Evolutionary conservation across 495 filamentous ascomycete genomes (phyloP).

Genomic region (Margaritispora aquatica): DNA sequence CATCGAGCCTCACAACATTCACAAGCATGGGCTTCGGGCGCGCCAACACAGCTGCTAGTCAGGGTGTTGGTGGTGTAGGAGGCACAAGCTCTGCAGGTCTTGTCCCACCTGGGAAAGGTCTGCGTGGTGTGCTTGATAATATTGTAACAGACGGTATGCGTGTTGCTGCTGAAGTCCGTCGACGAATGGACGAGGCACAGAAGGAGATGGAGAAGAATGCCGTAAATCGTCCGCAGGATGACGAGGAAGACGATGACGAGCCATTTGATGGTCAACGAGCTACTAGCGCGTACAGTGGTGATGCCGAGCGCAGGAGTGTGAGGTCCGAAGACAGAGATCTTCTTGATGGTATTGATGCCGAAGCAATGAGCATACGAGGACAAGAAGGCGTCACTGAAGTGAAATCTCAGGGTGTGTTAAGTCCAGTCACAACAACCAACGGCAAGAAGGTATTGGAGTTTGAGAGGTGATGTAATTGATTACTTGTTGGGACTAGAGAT

Average conservation of each 20-base stretch:
- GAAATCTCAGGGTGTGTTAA: conserved; percentile 7
- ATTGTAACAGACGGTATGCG: conserved; percentile 96
- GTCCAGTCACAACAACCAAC: not conserved
- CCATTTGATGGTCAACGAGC: conserved; percentile 44
- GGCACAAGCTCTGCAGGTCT: conserved; percentile 31
- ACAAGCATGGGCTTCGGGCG: conserved; percentile 55
- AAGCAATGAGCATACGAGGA: conserved; percentile 34
- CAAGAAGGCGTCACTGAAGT: conserved; percentile 14
- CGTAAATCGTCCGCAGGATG: conserved; percentile 46
- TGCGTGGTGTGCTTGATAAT: conserved; percentile 90
- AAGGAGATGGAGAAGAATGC: conserved; percentile 76
- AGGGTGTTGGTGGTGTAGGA: conserved; percentile 27
- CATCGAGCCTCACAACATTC: conserved; percentile 72
- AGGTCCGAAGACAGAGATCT: conserved; percentile 71
- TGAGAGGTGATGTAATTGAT: conserved; percentile 19
- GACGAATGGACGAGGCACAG: conserved; percentile 91
- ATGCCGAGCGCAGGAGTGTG: conserved; percentile 54
- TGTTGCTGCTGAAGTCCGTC: conserved; percentile 82
- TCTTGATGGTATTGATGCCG: conserved; percentile 72
- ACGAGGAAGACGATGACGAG: conserved; percentile 73
- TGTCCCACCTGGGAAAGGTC: conserved; percentile 58
- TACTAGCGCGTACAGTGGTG: conserved; percentile 28
- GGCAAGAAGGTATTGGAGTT: conserved; percentile 37
- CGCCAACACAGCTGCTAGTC: conserved; percentile 18
- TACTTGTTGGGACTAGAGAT: not conserved